Base-by-base conservation (phyloP, 2,329 filamentous ascomycete genomes). In the Amphichorda felina region DNA sequence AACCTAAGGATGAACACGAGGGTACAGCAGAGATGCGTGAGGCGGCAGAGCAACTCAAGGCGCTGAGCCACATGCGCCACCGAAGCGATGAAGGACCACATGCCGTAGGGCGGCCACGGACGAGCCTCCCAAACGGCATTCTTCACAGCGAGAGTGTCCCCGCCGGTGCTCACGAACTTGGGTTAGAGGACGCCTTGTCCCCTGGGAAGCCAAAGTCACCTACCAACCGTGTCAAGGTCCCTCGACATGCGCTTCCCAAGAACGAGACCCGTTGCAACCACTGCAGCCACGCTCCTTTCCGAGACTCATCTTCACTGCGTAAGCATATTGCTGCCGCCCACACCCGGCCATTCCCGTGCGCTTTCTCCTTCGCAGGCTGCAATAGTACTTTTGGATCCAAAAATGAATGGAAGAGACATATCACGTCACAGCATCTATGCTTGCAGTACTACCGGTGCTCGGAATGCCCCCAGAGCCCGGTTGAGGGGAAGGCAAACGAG, bases 361-460 rank as follows among this genome's bases (percentile, higher is more conserved):
- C 84, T 3, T 89, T 95, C 51, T 77, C 79, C 1, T 79, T 79
- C 47, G 93, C 89, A 28, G 85, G 83, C 14, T 98, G 89, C 55
- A 63, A 60, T 1, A 87, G 85, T 45, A 84, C 78, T 0, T 95
- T 96, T 54, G 79, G 80, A 2, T 89, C 84, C 13, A 96, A 95
- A 60, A 95, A 96, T 50, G 89, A 96, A 56, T 98, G 89, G 89
- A 96, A 96, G 57, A 75, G 89, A 4, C 91, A 98, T 51, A 85
- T 95, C 51, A 73, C 78, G 13, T 94, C 86, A 0, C 86, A 95
- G 47, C 91, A 98, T 58, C 70, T 98, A 16, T 79, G 75, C 43
- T 53, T 80, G 14, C 70, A 71, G 33, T 79, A 71, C 44, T 80
- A 79, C 46, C 68, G 75, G 15, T 80, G 75, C 43, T 79, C 75